Conservation (phyloP, 257 asterid species). For the Handroanthus guayacan region DNA sequence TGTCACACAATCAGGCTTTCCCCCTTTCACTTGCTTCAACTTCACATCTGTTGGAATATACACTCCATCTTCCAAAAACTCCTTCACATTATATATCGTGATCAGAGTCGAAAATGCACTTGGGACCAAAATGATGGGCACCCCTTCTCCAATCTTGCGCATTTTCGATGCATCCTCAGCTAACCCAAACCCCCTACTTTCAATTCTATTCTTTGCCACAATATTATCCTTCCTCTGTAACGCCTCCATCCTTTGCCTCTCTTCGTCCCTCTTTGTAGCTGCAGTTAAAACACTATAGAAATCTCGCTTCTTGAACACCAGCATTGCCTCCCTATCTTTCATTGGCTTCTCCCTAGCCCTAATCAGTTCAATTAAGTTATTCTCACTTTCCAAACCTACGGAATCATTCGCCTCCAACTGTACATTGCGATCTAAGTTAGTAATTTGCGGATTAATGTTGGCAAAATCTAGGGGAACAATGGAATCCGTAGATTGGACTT, state of each 20-base stretch:
- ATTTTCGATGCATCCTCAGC: constrained; percentile 79
- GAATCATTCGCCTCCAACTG: constrained; percentile 43
- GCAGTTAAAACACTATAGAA: constrained; percentile 72
- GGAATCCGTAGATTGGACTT: constrained; percentile 71
- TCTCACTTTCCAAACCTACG: constrained; percentile 38
- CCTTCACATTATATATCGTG: constrained; percentile 93
- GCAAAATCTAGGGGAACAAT: constrained; percentile 59
- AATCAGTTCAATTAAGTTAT: constrained; percentile 62
- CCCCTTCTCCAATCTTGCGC: constrained; percentile 96
- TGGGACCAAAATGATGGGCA: constrained; percentile 92
- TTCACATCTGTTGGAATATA: constrained; percentile 88
- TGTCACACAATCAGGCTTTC: constrained; percentile 93
- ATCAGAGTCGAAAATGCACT: constrained; percentile 94
- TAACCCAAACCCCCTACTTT: constrained; percentile 68
- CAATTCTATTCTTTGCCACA: constrained; percentile 89
- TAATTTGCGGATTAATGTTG: constrained; percentile 42
- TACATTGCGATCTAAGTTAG: constrained; percentile 41
- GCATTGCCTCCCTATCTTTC: constrained; percentile 78
- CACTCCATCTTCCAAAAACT: constrained; percentile 95
- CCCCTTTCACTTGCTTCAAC: constrained; percentile 84
- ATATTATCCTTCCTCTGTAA: constrained; percentile 90
- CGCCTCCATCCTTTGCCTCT: constrained; percentile 72
- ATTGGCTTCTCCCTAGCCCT: constrained; percentile 75
- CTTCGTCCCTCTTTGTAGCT: constrained; percentile 86
- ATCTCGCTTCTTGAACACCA: constrained; percentile 75